Base-by-base conservation (phyloP, 2,329 filamentous ascomycete genomes). In the Chrysosphaeria jannelii region DNA sequence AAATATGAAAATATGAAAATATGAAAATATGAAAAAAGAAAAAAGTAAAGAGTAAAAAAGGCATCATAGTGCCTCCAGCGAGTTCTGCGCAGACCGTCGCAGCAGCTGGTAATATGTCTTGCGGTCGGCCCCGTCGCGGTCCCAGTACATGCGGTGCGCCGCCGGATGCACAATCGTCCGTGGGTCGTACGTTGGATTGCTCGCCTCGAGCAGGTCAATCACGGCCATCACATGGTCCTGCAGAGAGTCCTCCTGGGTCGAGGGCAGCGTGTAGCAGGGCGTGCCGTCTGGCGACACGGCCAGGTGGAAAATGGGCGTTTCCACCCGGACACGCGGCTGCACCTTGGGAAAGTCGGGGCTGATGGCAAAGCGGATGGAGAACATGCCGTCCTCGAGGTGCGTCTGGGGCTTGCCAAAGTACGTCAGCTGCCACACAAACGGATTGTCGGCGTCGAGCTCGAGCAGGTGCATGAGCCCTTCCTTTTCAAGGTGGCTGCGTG, bases 361-460 rank as follows among this genome's bases (percentile, higher is more conserved):
- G 35, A 93, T 67, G 35, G 53, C 53, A 26, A 93, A 52, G 35
- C 56, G 68, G 40, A 91, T 68, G 29, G 61, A 62, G 47, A 93
- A 81, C 29, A 93, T 57, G 2, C 81, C 78, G 10, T 79, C 81
- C 34, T 93, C 81, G 2, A 93, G 58, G 33, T 89, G 78, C 5
- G 78, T 89, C 69, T 85, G 88, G 1, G 78, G 75, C 25, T 68
- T 61, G 13, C 85, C 85, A 39, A 91, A 88, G 39, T 90, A 79
- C 2, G 75, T 85, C 28, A 93, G 41, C 11, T 57, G 44, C 85
- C 85, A 93, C 11, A 81, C 53, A 37, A 91, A 91, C 0, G 81
- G 79, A 35, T 91, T 93, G 35, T 91, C 93, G 19, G 54, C 59
- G 31, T 85, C 54, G 5, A 93, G 49, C 26, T 65, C 59, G 18